Conservation (phyloP, 2,329 filamentous ascomycete genomes). For the Monosporascus sp. region DNA sequence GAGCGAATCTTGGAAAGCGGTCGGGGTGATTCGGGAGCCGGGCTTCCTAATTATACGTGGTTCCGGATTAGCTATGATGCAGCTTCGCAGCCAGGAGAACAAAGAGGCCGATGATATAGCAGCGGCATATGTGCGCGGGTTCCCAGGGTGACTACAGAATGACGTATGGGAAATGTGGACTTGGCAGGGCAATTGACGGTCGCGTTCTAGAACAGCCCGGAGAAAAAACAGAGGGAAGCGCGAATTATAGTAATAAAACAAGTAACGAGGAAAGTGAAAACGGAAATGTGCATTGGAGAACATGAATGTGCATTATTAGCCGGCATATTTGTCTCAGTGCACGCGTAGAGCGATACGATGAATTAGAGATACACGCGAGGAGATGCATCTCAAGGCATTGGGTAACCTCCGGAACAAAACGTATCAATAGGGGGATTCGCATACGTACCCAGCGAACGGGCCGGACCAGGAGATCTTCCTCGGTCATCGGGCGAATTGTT, state of each 20-base stretch:
- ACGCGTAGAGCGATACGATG: too few species aligned
- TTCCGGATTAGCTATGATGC: constrained; percentile 21
- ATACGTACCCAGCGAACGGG: constrained; percentile 38
- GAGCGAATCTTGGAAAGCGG: constrained; percentile 71
- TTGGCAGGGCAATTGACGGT: background rate
- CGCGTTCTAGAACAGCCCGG: background rate
- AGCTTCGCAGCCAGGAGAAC: background rate
- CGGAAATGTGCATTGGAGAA: too few species aligned
- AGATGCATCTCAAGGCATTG: background rate
- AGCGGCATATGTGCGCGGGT: background rate
- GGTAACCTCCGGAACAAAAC: background rate
- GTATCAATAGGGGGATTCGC: constrained; percentile 6
- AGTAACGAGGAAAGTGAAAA: too few species aligned
- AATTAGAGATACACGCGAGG: too few species aligned
- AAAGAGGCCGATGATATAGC: constrained; percentile 1
- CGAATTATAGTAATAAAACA: too few species aligned
- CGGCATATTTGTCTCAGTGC: too few species aligned
- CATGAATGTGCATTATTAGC: too few species aligned
- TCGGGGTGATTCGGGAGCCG: constrained; percentile 47
- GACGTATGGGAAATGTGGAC: background rate
- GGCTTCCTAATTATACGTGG: constrained; percentile 29
- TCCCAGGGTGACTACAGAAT: background rate
- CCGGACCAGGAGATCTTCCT: constrained; percentile 59
- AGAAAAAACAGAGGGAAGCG: too few species aligned
- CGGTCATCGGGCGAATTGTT: constrained; percentile 58